Conservation (phyloP, 768 basidiomycete species). For the Mycena filopes region DNA sequence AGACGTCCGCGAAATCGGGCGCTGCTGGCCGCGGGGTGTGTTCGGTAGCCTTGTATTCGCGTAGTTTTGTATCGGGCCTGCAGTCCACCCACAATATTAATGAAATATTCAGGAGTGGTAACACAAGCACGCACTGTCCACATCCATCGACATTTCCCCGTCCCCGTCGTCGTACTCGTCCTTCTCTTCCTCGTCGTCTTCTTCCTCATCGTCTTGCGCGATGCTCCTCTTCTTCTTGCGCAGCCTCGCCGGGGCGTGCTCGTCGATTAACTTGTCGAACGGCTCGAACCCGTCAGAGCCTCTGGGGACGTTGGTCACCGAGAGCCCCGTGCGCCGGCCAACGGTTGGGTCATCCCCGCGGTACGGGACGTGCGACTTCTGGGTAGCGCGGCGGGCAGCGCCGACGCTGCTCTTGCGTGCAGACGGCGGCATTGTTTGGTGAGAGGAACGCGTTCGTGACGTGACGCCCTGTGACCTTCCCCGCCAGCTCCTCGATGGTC, state of each 20-base stretch:
- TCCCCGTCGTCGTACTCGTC: conserved; percentile 52
- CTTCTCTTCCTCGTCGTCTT: conserved; percentile 53
- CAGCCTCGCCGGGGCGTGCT: conserved; percentile 63
- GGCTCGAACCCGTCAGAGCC: conserved; percentile 87
- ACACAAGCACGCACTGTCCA: conserved; percentile 66
- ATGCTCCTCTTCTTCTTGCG: conserved; percentile 51
- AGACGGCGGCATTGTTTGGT: conserved; percentile 55
- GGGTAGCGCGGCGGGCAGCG: conserved; percentile 62
- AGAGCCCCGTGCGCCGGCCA: conserved; percentile 84
- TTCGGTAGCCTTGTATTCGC: conserved; percentile 52
- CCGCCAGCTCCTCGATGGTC: conserved; percentile 58
- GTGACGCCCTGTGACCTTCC: too few relatives aligned
- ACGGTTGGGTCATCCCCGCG: conserved; percentile 80
- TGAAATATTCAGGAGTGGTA: too few relatives aligned
- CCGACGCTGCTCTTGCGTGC: conserved; percentile 60
- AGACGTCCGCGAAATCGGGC: conserved; percentile 61
- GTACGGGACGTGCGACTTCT: conserved; percentile 79
- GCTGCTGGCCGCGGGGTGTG: conserved; percentile 57
- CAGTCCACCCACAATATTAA: neutral
- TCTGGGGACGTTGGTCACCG: conserved; percentile 73
- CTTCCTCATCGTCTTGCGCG: conserved; percentile 51
- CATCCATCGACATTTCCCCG: conserved; percentile 83
- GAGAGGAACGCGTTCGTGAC: too few relatives aligned
- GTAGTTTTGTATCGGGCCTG: conserved; percentile 57
- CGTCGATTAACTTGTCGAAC: conserved; percentile 71